Evolutionary conservation across 345 rosid genomes (phyloP).

Genomic region (Syzygium aromaticum): DNA sequence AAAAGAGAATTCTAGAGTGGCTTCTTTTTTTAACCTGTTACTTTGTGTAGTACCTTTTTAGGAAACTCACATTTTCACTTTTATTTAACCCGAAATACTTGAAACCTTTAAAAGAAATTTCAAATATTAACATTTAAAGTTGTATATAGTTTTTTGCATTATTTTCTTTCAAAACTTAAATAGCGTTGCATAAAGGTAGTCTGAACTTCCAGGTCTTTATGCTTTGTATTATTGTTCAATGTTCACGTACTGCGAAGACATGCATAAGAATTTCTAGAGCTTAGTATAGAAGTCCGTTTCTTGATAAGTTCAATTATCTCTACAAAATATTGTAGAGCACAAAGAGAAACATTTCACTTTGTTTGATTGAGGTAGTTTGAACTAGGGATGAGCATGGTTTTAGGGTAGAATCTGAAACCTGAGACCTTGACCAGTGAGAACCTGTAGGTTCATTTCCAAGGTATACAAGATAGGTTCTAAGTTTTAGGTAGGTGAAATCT

Average conservation of each 20-base stretch:
- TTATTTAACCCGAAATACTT: background rate
- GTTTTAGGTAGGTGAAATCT: too few species aligned
- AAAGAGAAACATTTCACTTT: background rate
- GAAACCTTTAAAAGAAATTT: background rate
- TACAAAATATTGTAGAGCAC: background rate
- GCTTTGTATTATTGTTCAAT: background rate
- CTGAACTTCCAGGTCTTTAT: background rate
- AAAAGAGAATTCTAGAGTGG: background rate
- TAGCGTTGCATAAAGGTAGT: background rate
- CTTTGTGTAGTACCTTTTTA: background rate
- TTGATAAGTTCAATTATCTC: background rate
- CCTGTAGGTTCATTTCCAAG: too few species aligned
- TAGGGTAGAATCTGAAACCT: too few species aligned
- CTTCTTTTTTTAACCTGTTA: background rate
- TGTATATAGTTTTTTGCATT: background rate
- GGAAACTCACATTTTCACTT: background rate
- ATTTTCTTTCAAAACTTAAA: background rate
- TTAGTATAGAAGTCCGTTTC: background rate
- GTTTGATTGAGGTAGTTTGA: background rate
- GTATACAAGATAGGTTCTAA: too few species aligned
- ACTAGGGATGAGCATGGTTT: too few species aligned
- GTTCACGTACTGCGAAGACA: background rate
- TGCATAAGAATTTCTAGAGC: background rate
- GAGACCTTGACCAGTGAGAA: too few species aligned
- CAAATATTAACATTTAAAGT: background rate